Base-by-base conservation (phyloP, 371 early-diverging fungal genomes). In the Mucor ambiguus region DNA sequence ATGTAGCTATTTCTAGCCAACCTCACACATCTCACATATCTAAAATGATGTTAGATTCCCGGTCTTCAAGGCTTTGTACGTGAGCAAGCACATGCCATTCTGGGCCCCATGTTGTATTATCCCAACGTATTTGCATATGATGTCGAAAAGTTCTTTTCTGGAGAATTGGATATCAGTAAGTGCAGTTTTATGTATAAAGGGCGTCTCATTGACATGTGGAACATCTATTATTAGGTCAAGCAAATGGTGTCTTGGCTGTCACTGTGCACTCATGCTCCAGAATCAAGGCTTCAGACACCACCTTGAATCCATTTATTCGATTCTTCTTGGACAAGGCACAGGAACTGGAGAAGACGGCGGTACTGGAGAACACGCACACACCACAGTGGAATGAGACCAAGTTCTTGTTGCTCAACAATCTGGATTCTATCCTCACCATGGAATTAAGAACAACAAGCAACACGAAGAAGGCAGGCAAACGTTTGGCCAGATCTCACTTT, bases 201-300 rank as follows among this genome's bases (percentile, higher is more conserved):
- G 22, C 11, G 46, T 46, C 22, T 46, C 37, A 46, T 20, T 46
- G 24, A 58, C 33, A 49, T 4, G 55, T 88, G 87, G 29, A 7
- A 59, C 28, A 37, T 52, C 28, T 28, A 56, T 49, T 26, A 30
- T 32, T 28, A 72, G 73, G 57, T 41, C 74, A 86, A 29, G 93
- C 96, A 14, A 87, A 90, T 64, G 98, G 98, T 64, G 91, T 98
- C 0, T 79, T 97, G n/a, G 87, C 90, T 30, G 79, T 96, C 48
- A 89, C 87, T 4, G 80, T 97, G 29, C 82, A 87, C 57, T 87
- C 89, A n/a, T 94, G 92, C 30, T 86, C 88, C 59, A 83, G 85
- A 3, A 82, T 97, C 58, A 89, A 88, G 68, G 90, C 93, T 71
- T 79, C 82, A 33, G 95, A 95, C 5, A 65, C 92, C 37, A 87